A percentile compares a stretch with the other conserved stretches of the same genome.
These are phyloP conservation scores for Coemansia sp. DNA, from an alignment of 192 early-diverging fungal species.

Conservation along the genomic window DNA sequence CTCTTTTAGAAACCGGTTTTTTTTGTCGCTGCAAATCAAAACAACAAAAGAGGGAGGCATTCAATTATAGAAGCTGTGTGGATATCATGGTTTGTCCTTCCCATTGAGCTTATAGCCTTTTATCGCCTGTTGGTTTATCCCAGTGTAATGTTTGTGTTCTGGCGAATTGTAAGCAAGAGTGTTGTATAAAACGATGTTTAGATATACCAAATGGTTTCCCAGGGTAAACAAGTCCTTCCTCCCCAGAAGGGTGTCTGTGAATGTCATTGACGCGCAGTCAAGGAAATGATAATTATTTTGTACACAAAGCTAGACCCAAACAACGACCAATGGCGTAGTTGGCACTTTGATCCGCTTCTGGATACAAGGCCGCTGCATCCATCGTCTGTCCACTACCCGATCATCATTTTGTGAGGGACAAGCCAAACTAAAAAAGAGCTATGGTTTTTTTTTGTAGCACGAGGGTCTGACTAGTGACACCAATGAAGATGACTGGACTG, in stretches of 20 bases:
- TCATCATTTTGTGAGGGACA: neutral
- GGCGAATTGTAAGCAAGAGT: too few relatives aligned
- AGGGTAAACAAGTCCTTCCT: too few relatives aligned
- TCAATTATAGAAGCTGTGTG: neutral
- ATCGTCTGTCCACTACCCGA: neutral
- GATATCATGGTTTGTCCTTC: neutral
- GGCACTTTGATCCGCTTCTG: neutral
- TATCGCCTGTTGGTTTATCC: neutral
- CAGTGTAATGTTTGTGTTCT: neutral
- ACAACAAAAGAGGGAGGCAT: neutral
- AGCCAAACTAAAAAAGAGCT: neutral
- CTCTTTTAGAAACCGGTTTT: neutral
- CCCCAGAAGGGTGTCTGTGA: neutral
- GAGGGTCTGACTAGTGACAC: neutral
- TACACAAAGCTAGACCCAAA: neutral
- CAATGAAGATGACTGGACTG: neutral
- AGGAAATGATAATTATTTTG: neutral
- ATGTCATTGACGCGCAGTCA: neutral
- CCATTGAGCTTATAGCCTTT: neutral
- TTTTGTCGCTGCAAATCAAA: neutral
- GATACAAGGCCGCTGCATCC: neutral
- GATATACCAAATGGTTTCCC: too few relatives aligned
- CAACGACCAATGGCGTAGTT: neutral
- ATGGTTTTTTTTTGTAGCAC: neutral
- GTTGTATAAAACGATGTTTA: too few relatives aligned